Evolutionary conservation across 768 basidiomycete species (phyloP).

Genomic region (Xerocomellus intermedius): DNA sequence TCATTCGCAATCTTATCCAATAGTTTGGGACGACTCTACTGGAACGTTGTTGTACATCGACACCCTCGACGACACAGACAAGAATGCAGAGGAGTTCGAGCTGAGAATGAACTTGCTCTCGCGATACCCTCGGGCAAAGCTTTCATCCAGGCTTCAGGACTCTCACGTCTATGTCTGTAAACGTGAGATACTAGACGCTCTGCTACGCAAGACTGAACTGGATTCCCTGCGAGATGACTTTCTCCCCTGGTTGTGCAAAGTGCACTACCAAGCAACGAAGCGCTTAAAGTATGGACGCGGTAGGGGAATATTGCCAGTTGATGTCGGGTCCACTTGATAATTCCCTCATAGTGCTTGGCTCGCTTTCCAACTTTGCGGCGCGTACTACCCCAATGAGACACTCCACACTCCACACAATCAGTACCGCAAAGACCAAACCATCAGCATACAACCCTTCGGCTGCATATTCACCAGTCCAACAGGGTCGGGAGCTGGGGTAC

Average conservation of each 20-base stretch:
- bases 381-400: slow-evolving; percentile 48
- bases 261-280: slow-evolving; percentile 69
- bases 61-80: slow-evolving; percentile 64
- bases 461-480: slow-evolving; percentile 21
- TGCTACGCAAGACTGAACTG: slow-evolving; percentile 65
- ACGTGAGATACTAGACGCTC: slow-evolving; percentile 65
- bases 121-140: slow-evolving; percentile 69
- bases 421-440: slow-evolving; percentile 18
- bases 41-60: slow-evolving; percentile 73
- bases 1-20: slow-evolving; percentile 44
- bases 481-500: slow-evolving; percentile 30
- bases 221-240: slow-evolving; percentile 90
- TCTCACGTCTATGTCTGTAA: slow-evolving; percentile 92
- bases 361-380: slow-evolving; percentile 42
- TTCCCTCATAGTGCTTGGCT: slow-evolving; percentile 41
- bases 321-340: neutral
- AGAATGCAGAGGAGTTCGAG: slow-evolving; percentile 67
- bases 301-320: slow-evolving; percentile 27
- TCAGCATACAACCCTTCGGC: neutral
- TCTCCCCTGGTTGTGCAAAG: slow-evolving; percentile 87
- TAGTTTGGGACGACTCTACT: slow-evolving; percentile 66
- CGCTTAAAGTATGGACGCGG: slow-evolving; percentile 58
- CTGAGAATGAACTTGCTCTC: slow-evolving; percentile 74
- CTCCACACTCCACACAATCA: slow-evolving; percentile 46
- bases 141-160: slow-evolving; percentile 72